A percentile compares a stretch with the other conserved stretches of the same genome.
phyloP scores from a whole-genome alignment of 192 early-diverging fungal species.

The Entophlyctis luteolus region DNA sequence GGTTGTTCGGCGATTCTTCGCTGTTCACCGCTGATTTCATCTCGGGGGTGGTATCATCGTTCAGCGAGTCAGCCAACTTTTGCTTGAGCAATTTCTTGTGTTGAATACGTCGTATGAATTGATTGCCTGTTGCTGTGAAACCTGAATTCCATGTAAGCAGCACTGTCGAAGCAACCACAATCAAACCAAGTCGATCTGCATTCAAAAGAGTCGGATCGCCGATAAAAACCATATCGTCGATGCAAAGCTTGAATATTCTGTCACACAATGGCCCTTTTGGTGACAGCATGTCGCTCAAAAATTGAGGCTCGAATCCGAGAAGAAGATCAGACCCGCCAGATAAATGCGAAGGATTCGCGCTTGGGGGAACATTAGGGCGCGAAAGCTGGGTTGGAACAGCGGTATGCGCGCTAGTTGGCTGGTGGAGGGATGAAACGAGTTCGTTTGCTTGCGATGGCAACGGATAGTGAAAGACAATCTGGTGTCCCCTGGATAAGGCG shows the following conservation, averaged over 20 bases:
- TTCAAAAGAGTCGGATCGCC: constrained; percentile 63
- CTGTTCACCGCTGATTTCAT: too few species aligned
- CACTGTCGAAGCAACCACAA: not conserved
- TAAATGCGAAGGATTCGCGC: not conserved
- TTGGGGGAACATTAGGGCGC: not conserved
- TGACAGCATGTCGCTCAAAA: constrained; percentile 81
- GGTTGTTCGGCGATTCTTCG: too few species aligned
- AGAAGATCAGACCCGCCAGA: too few species aligned
- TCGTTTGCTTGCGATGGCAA: not conserved
- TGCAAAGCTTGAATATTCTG: constrained; percentile 76
- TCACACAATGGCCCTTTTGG: constrained; percentile 79
- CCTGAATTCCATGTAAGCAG: not conserved
- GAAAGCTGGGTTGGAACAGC: not conserved
- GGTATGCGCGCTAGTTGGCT: not conserved
- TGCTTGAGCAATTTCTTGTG: constrained; percentile 19
- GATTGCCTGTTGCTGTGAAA: constrained; percentile 10
- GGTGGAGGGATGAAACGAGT: not conserved
- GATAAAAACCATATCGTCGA: constrained; percentile 80
- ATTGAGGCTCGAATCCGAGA: constrained; percentile 67
- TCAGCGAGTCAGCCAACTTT: too few species aligned
- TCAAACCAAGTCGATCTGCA: constrained; percentile 50
- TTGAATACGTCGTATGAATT: constrained; percentile 33
- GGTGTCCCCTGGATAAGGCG: constrained; percentile 57
- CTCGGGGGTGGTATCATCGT: too few species aligned
- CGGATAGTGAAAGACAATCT: constrained; percentile 75